Evolutionary conservation across 306 rosid genomes (phyloP), one percentile per base, ranked within the genome.

Genomic region (Cucumis melo): DNA sequence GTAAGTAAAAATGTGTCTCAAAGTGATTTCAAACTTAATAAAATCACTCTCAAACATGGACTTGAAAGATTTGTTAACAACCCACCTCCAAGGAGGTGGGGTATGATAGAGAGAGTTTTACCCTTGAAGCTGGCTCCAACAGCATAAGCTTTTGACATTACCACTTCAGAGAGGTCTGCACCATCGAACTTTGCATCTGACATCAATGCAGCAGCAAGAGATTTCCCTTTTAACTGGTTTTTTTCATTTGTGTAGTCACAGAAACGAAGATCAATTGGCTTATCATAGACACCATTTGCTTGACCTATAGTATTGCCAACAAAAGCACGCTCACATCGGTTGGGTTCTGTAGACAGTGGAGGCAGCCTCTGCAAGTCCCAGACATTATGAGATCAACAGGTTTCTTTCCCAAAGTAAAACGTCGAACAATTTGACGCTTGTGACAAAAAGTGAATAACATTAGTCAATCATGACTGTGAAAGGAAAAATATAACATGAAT

Each of bases 71-170:
- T 64, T 36, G 27, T 16, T 4, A 7, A 6, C 56, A 42, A 21
- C 38, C 75, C 39, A 21, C 21, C 14, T 46, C 13, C 27, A 2
- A 41, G 41, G 23, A 23, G 7, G 21, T 21, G 20, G 39, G 73
- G 24, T 46, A 75, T 44, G 74, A 42, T n/a, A 48, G n/a, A 39
- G 54, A 64, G 62, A 29, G 23, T 6, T 74, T 76, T 89, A 91
- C 98, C 96, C 85, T 83, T 87, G 84, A 93, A 93, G 89, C 97
- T 93, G 77, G 88, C 96, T 68, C 91, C 89, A 58, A 74, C 98
- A 19, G 98, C 97, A 75, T 91, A 94, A 56, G 97, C 98, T 84
- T 91, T 94, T 14, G 98, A 94, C 98, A 94, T 93, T 46, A 93
- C 88, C 57, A 93, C 98, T 84, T 93, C 98, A 36, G 96, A 0